Conservation (phyloP, 306 rosid species). For the Cyamopsis tetragonoloba region DNA sequence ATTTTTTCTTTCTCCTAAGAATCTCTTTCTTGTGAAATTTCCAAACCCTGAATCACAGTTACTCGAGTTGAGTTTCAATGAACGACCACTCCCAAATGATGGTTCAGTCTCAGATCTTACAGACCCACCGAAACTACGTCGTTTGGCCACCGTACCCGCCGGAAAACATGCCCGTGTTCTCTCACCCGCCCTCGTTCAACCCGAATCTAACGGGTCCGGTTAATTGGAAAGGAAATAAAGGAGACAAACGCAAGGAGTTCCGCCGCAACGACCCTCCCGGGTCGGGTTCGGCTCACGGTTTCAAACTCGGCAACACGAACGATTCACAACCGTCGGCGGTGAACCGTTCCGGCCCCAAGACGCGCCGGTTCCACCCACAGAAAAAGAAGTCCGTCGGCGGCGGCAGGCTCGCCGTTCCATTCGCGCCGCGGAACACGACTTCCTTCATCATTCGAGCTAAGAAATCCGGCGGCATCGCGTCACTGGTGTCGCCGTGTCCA, state of each 20-base stretch:
- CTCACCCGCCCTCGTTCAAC: slow-evolving; percentile 8
- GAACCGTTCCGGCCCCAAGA: slow-evolving; percentile 56
- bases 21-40: no score
- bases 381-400: slow-evolving; percentile 44
- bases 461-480: slow-evolving; percentile 58
- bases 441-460: slow-evolving; percentile 66
- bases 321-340: no score
- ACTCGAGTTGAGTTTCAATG: not conserved
- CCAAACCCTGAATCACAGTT: no score
- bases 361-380: slow-evolving; percentile 43
- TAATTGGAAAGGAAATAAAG: slow-evolving; percentile 54
- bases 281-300: slow-evolving; percentile 32
- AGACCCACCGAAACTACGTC: slow-evolving; percentile 26
- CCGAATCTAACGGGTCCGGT: slow-evolving; percentile 26
- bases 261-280: slow-evolving; percentile 31
- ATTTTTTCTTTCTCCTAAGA: no score
- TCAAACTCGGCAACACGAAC: slow-evolving; percentile 37
- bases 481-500: slow-evolving; percentile 59
- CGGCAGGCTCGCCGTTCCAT: slow-evolving; percentile 38
- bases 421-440: slow-evolving; percentile 70
- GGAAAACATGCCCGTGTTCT: slow-evolving; percentile 17
- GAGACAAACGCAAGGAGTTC: slow-evolving; percentile 40
- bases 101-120: slow-evolving; percentile 32
- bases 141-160: slow-evolving; percentile 30
- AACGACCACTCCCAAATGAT: slow-evolving; percentile 14